phyloP scores from a whole-genome alignment of 352 stramenopile species.

The Pythium scleroteichum region DNA sequence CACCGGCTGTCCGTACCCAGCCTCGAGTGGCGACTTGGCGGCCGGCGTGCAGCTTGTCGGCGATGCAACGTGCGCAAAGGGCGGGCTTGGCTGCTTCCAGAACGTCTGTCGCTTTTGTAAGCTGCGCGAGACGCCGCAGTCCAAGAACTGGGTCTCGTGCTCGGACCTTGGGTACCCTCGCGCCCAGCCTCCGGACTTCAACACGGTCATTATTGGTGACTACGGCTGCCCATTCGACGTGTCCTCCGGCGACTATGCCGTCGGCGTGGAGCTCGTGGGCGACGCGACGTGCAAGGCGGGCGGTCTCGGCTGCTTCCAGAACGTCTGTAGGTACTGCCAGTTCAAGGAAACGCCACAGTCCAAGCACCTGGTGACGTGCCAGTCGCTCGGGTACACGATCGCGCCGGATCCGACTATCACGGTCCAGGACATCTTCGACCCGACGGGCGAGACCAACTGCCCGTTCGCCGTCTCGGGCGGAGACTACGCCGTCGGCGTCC shows the following conservation, averaged over 20 bases:
- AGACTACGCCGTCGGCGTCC: conserved; percentile 8
- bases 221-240: conserved; percentile 7
- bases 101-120: conserved; percentile 15
- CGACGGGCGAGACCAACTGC: conserved; percentile 5
- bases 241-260: conserved; percentile 18
- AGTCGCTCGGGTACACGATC: conserved; percentile 8
- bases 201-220: conserved; percentile 5
- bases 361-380: conserved; percentile 14
- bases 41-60: conserved; percentile 7
- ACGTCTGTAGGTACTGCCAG: conserved; percentile 44
- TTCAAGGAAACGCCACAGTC: conserved; percentile 19
- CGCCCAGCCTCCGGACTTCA: neutral
- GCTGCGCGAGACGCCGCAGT: conserved; percentile 10
- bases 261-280: conserved; percentile 24
- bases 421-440: neutral
- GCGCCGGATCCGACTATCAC: conserved; percentile 1
- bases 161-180: conserved; percentile 2
- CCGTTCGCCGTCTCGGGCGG: conserved; percentile 4
- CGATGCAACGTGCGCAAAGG: conserved; percentile 1
- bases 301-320: conserved; percentile 25
- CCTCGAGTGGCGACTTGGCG: conserved; percentile 7
- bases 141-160: conserved; percentile 7
- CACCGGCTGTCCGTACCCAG: conserved; percentile 9
- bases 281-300: conserved; percentile 27
- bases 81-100: conserved; percentile 9